phyloP scores from a whole-genome alignment of 176 grass and related monocot genomes.

The Poa pratensis region DNA sequence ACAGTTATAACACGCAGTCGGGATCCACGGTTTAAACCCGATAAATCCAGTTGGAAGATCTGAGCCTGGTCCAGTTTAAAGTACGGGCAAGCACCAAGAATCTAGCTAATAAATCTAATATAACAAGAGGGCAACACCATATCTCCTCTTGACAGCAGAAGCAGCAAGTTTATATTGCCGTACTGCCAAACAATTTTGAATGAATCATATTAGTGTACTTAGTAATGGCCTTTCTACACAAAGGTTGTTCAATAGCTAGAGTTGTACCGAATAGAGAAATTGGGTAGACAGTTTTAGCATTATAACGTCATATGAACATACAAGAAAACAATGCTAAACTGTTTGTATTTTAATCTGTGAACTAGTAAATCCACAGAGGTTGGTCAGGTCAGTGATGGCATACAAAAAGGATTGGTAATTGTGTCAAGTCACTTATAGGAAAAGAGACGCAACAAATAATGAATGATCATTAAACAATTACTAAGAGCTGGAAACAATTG shows the following conservation, averaged over 20 bases:
- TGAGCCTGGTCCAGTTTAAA: neutral
- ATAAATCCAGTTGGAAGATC: neutral
- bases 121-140: slow-evolving; percentile 18
- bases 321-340: neutral
- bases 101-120: slow-evolving; percentile 26
- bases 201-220: neutral
- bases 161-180: neutral
- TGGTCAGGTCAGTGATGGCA: neutral
- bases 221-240: neutral
- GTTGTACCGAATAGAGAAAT: neutral
- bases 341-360: neutral
- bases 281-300: neutral
- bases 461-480: neutral
- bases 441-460: neutral
- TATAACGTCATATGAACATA: neutral
- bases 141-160: neutral
- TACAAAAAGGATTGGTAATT: neutral
- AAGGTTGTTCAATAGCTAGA: slow-evolving; percentile 3
- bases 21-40: neutral
- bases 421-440: neutral
- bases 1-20: neutral
- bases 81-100: slow-evolving; percentile 8
- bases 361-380: slow-evolving; percentile 1
- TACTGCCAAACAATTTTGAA: neutral
- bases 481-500: neutral